phyloP scores from a whole-genome alignment of 1,139 yeast genomes.

The Scheffersomyces titani region DNA sequence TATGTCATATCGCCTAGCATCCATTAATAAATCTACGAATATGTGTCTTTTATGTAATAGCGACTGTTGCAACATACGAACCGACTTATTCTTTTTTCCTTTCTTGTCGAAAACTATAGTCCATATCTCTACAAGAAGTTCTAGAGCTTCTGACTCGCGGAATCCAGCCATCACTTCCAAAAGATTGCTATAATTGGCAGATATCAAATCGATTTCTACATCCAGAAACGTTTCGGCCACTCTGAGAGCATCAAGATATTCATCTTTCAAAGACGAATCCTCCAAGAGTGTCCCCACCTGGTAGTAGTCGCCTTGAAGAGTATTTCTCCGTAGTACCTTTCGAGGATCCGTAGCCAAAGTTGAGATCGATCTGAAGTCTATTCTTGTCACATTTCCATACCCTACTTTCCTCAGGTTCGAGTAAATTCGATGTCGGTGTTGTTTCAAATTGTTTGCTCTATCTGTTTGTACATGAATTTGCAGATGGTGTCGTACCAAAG shows the following conservation, averaged over 20 bases:
- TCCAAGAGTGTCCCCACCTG: slow-evolving; percentile 15
- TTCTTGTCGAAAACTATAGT: slow-evolving; percentile 9
- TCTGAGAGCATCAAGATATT: slow-evolving; percentile 12
- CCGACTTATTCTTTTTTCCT: neutral
- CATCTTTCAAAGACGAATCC: slow-evolving; percentile 9
- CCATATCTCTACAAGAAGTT: slow-evolving; percentile 26
- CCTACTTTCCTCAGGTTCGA: neutral
- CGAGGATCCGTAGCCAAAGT: neutral
- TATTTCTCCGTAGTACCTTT: neutral
- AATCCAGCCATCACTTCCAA: slow-evolving; percentile 20
- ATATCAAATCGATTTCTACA: slow-evolving; percentile 13
- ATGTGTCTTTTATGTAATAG: slow-evolving; percentile 18
- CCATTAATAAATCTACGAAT: slow-evolving; percentile 23
- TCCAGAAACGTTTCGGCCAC: slow-evolving; percentile 5
- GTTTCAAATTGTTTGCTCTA: neutral
- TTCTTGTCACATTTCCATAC: neutral
- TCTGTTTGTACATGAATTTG: neutral
- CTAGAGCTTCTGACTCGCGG: slow-evolving; percentile 12
- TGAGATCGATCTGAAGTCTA: neutral
- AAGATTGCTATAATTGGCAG: slow-evolving; percentile 14
- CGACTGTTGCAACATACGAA: slow-evolving; percentile 13
- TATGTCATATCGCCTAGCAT: slow-evolving; percentile 17
- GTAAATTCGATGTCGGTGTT: neutral
- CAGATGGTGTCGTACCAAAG: slow-evolving; percentile 1
- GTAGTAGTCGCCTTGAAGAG: slow-evolving; percentile 9